These are phyloP conservation scores for Candida manassasensis DNA, from an alignment of 805 yeast genomes.

Conservation along the genomic window DNA sequence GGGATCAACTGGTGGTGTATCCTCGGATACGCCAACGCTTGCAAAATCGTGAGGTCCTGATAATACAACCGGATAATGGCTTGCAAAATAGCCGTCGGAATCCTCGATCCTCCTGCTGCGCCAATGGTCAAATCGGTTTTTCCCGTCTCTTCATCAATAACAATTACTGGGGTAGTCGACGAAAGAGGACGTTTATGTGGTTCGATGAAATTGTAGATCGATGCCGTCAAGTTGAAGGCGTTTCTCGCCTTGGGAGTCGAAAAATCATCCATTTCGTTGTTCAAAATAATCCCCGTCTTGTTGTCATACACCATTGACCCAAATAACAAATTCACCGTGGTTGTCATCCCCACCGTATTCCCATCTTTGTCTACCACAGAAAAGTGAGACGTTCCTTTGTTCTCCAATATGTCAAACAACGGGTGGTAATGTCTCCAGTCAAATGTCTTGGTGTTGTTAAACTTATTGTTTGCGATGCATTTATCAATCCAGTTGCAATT, in stretches of 20 bases:
- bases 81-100: slow-evolving; percentile 77
- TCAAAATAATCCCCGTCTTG: slow-evolving; percentile 74
- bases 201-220: slow-evolving; percentile 68
- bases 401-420: slow-evolving; percentile 67
- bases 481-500: slow-evolving; percentile 53
- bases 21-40: slow-evolving; percentile 74
- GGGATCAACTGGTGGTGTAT: slow-evolving; percentile 89
- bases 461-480: slow-evolving; percentile 39
- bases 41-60: slow-evolving; percentile 54
- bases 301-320: slow-evolving; percentile 84
- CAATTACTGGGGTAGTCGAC: slow-evolving; percentile 68
- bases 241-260: slow-evolving; percentile 66
- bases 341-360: slow-evolving; percentile 82
- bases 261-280: slow-evolving; percentile 94
- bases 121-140: slow-evolving; percentile 69
- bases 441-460: slow-evolving; percentile 52
- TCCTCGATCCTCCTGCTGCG: slow-evolving; percentile 92
- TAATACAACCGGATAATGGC: slow-evolving; percentile 66
- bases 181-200: slow-evolving; percentile 83
- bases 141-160: slow-evolving; percentile 39
- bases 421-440: slow-evolving; percentile 77
- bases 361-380: slow-evolving; percentile 69
- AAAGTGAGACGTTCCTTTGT: slow-evolving; percentile 88
- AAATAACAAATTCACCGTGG: slow-evolving; percentile 79
- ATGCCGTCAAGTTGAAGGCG: slow-evolving; percentile 78